Evolutionary conservation across 768 basidiomycete species (phyloP), one percentile per base, ranked within the genome.

Genomic region (Mycena haematopus): DNA sequence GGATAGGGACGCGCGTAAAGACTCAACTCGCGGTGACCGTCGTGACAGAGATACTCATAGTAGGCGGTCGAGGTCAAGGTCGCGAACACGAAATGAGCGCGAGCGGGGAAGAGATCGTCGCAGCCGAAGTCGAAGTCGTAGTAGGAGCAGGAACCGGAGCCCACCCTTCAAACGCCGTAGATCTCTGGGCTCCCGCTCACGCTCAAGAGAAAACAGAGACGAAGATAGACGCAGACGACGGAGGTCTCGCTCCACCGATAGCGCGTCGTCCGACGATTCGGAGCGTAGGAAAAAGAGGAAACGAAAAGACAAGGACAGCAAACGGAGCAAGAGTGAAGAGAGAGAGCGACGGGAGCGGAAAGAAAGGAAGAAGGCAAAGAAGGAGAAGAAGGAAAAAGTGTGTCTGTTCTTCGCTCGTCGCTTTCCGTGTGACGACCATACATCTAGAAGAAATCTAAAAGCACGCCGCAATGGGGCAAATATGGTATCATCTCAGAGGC

Each of bases 401-500:
- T 29, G 76, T 70, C 27, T 72, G 27, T 53, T 27, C 25, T 29
- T 33, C 54, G 22, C 52, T 13, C 59, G 29, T 50, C 42, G 54
- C 35, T 15, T 25, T 61, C 21, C 22, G 46, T 13, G 25, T 55
- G 19, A 24, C 55, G 38, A 10, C 35, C 44, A 4, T 55, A 33
- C 49, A 58, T 63, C 58, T 65, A 88, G 77, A 88, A 88, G 74
- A 85, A 86, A 66, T 81, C 80, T 11, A 82, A 78, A 33, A 76
- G 78, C 27, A 83, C 84, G 11, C 79, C 86, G 19, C 88, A 93
- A 66, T 97, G 94, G 94, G 95, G 95, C 17, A 94, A 92, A 75
- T 90, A 91, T 74, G 95, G 95, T 3, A 83, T 92, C 57, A 94
- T 97, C 59, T 83, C 83, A 31, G 95, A 96, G 70, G 72, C 84